Evolutionary conservation across 2,329 filamentous ascomycete species (phyloP).

Genomic region (Diplodia mutila): DNA sequence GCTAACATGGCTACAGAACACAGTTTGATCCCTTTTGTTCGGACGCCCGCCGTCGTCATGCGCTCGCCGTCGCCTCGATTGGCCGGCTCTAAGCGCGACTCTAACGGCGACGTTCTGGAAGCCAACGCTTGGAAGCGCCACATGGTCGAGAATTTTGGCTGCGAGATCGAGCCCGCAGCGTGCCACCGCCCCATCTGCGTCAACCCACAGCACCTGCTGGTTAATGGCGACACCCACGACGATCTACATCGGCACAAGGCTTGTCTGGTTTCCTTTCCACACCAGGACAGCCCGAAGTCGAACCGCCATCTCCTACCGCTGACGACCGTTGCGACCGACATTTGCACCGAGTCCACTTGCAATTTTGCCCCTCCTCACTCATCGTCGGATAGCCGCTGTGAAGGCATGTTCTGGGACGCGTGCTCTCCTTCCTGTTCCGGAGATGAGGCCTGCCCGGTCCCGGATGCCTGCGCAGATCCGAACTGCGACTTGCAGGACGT

Average conservation of each 20-base stretch:
- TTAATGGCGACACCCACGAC: conserved; percentile 21
- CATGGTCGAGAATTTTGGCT: conserved; percentile 19
- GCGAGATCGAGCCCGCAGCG: conserved; percentile 22
- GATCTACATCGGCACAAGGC: conserved; percentile 16
- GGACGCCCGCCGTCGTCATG: conserved; percentile 19
- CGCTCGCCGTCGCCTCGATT: conserved; percentile 22
- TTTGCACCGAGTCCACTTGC: conserved; percentile 20
- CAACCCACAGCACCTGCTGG: conserved; percentile 22
- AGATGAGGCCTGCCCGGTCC: conserved; percentile 35
- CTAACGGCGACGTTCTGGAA: conserved; percentile 17
- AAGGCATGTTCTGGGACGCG: conserved; percentile 39
- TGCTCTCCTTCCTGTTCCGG: conserved; percentile 36
- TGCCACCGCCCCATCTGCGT: conserved; percentile 24
- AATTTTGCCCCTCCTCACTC: background rate
- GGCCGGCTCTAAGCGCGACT: conserved; percentile 25
- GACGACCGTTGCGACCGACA: conserved; percentile 8
- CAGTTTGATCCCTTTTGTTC: conserved; percentile 7
- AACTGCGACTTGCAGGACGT: conserved; percentile 34
- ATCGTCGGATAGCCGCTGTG: conserved; percentile 37
- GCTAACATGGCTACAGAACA: conserved; percentile 26
- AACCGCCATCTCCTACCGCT: background rate
- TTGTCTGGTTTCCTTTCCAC: background rate
- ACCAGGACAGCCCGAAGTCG: background rate
- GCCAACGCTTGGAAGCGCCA: conserved; percentile 17
- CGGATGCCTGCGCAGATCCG: conserved; percentile 43